A percentile compares a stretch with the other conserved stretches of the same genome.
These are phyloP conservation scores for Boechera retrofracta DNA, from an alignment of 345 rosid species.

Conservation along the genomic window DNA sequence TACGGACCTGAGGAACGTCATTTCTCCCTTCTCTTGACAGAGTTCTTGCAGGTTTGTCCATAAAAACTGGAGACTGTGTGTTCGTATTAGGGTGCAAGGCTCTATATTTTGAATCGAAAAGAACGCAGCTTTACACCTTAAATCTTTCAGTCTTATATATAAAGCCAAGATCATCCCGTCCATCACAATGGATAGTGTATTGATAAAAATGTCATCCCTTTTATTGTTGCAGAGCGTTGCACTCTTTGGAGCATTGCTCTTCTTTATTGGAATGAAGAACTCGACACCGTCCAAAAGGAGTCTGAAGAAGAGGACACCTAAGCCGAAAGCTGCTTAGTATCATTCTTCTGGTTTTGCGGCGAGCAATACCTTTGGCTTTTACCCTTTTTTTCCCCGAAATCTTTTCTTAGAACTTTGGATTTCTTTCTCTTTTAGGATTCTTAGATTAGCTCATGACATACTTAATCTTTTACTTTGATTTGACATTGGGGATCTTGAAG, in stretches of 20 bases:
- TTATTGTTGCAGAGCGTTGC: constrained; percentile 67
- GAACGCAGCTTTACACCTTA: neutral
- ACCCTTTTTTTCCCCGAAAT: neutral
- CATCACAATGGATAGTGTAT: neutral
- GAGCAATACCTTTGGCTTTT: constrained; percentile 17
- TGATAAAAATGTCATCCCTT: neutral
- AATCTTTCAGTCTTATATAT: neutral
- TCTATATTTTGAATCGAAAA: neutral
- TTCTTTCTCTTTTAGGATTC: constrained; percentile 28
- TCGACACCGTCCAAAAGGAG: constrained; percentile 55
- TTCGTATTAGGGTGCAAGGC: neutral
- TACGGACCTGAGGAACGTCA: constrained; percentile 53
- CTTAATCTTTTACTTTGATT: neutral
- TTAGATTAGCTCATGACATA: constrained; percentile 33
- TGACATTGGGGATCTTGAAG: constrained; percentile 18
- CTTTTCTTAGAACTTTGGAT: constrained; percentile 13
- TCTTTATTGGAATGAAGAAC: constrained; percentile 90
- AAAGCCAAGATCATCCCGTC: neutral
- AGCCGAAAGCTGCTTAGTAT: constrained; percentile 56
- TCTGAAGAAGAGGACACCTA: constrained; percentile 65
- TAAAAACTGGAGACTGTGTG: neutral
- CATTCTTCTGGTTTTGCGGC: constrained; percentile 14
- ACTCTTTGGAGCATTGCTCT: constrained; percentile 84
- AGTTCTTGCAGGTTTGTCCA: constrained; percentile 70
- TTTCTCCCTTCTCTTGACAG: constrained; percentile 53